Conservation (phyloP, 768 basidiomycete genomes). For the Suillus americanus region DNA sequence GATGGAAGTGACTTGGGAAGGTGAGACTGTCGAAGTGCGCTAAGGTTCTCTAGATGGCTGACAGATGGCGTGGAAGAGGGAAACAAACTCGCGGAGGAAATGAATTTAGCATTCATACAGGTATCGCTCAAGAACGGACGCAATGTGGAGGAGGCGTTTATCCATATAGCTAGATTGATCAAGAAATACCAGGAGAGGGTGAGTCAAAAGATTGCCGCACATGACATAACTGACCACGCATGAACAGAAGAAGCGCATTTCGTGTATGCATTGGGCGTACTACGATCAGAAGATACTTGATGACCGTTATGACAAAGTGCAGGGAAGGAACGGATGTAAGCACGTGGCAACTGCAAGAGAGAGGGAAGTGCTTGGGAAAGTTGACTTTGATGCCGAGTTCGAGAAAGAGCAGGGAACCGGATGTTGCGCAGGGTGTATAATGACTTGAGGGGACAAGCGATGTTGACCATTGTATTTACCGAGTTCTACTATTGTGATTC, state of each 20-base stretch:
- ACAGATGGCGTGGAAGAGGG: background rate
- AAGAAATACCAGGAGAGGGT: constrained; percentile 4
- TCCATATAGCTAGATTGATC: constrained; percentile 1
- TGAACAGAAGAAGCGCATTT: constrained; percentile 1
- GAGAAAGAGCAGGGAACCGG: background rate
- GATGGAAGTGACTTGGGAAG: constrained; percentile 4
- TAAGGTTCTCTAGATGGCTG: background rate
- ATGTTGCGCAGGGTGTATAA: background rate
- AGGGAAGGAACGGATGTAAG: background rate
- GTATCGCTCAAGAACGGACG: constrained; percentile 5
- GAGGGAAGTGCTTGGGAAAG: background rate
- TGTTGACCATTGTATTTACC: background rate
- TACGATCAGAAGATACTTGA: background rate
- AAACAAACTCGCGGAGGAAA: background rate
- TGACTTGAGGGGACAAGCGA: background rate
- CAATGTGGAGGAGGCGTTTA: background rate
- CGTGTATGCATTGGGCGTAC: background rate
- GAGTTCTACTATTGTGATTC: background rate
- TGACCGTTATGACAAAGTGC: background rate
- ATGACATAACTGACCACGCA: background rate
- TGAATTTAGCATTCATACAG: background rate
- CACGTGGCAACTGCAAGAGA: background rate
- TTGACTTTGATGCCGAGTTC: background rate
- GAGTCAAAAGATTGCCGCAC: background rate
- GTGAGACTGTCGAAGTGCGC: background rate